Percentiles rank a stretch among this genome's conserved stretches.
Conservation (phyloP, 495 filamentous ascomycete species). For the Cetradonia linearis region DNA sequence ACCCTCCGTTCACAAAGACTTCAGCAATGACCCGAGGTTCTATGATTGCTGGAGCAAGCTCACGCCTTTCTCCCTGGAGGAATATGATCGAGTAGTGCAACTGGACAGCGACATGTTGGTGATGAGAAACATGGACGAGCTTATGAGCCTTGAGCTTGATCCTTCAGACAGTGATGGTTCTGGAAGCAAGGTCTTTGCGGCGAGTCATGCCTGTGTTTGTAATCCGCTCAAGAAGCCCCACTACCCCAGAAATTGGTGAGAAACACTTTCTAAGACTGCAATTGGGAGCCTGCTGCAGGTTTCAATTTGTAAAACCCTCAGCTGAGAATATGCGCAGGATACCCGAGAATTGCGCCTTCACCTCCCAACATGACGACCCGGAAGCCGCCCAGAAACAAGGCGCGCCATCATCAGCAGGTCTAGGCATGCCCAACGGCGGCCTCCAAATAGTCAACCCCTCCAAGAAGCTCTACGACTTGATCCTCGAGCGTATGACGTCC, state of each 20-base stretch:
- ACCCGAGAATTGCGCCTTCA: slow-evolving; percentile 66
- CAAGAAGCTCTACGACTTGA: slow-evolving; percentile 43
- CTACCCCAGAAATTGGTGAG: slow-evolving; percentile 64
- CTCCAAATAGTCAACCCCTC: slow-evolving; percentile 63
- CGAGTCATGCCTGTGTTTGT: slow-evolving; percentile 70
- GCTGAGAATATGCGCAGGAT: slow-evolving; percentile 34
- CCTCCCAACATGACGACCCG: slow-evolving; percentile 51
- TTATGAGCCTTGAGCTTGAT: slow-evolving; percentile 68
- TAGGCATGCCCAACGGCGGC: slow-evolving; percentile 65
- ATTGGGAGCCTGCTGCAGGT: neutral
- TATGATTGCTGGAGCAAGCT: slow-evolving; percentile 80
- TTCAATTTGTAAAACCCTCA: neutral
- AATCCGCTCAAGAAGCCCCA: slow-evolving; percentile 66
- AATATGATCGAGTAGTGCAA: slow-evolving; percentile 64
- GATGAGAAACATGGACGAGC: slow-evolving; percentile 70
- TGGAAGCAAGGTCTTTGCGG: slow-evolving; percentile 56
- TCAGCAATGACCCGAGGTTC: slow-evolving; percentile 58
- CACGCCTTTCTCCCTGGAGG: slow-evolving; percentile 56
- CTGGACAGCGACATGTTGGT: slow-evolving; percentile 83
- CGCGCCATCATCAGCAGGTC: slow-evolving; percentile 39
- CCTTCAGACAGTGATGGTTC: slow-evolving; percentile 38
- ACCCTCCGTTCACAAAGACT: slow-evolving; percentile 45
- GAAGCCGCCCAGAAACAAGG: slow-evolving; percentile 47
- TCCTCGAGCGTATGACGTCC: slow-evolving; percentile 38
- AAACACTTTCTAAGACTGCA: neutral